phyloP scores from a whole-genome alignment of 2,329 filamentous ascomycete species.

The Monosporascus sp. region DNA sequence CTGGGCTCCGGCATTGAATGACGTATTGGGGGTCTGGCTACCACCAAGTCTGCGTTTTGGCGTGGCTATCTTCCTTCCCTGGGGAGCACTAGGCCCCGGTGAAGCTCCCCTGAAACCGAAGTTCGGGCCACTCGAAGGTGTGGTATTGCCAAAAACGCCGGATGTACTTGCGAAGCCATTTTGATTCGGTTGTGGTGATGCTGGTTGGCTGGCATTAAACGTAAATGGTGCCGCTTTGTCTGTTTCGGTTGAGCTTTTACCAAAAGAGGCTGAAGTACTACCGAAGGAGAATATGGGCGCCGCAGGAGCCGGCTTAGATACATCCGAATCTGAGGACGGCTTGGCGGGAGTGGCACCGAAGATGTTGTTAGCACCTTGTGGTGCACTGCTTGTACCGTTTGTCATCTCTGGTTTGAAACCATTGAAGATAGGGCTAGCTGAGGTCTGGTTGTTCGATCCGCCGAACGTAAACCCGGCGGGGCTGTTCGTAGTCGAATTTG shows the following conservation, averaged over 20 bases:
- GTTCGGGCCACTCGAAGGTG: slow-evolving; percentile 3
- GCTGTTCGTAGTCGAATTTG: slow-evolving; percentile 9
- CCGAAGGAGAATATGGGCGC: no score
- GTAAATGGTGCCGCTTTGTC: slow-evolving; percentile 1
- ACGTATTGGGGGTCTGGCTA: background rate
- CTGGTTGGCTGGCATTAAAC: slow-evolving; percentile 3
- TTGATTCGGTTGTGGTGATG: slow-evolving; percentile 12
- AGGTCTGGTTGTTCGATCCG: slow-evolving; percentile 22
- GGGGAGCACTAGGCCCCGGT: background rate
- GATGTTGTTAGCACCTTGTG: slow-evolving; percentile 1
- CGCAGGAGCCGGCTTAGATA: slow-evolving; percentile 33
- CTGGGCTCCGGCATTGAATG: background rate
- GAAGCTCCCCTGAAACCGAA: slow-evolving; percentile 10
- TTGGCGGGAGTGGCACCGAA: slow-evolving; percentile 23
- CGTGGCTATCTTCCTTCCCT: background rate
- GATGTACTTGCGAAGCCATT: slow-evolving; percentile 9
- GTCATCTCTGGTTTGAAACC: slow-evolving; percentile 5
- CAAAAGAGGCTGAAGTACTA: slow-evolving; percentile 15
- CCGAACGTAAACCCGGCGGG: slow-evolving; percentile 29
- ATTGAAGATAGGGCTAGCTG: slow-evolving; percentile 10
- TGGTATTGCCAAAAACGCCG: slow-evolving; percentile 1
- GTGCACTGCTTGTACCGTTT: slow-evolving; percentile 1
- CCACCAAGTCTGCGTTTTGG: background rate
- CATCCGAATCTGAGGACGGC: slow-evolving; percentile 36
- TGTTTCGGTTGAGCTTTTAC: slow-evolving; percentile 10